phyloP scores from a whole-genome alignment of 1,139 yeast genomes.

The Protomyces pachydermus region DNA sequence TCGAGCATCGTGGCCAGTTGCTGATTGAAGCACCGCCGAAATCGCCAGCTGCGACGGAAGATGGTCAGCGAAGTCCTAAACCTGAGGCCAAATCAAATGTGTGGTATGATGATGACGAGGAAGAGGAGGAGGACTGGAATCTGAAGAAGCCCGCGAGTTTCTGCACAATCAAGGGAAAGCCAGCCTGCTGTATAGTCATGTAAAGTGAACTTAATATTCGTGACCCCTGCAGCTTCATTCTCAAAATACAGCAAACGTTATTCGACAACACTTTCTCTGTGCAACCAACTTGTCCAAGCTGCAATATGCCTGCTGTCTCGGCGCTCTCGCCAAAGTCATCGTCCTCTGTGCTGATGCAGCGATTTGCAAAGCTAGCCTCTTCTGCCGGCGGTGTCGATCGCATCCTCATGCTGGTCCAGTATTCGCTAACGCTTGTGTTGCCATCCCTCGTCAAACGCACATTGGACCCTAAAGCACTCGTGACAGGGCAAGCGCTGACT shows the following conservation, averaged over 20 bases:
- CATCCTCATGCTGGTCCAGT: slow-evolving; percentile 21
- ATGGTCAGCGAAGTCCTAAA: not conserved
- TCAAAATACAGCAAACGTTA: too few species aligned
- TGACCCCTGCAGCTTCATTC: too few species aligned
- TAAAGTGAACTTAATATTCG: too few species aligned
- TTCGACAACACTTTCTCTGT: too few species aligned
- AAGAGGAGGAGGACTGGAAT: not conserved
- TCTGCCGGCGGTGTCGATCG: slow-evolving; percentile 16
- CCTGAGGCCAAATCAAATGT: not conserved
- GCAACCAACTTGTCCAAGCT: not conserved
- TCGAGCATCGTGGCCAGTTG: not conserved
- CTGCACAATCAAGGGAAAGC: too few species aligned
- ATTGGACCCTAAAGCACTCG: not conserved
- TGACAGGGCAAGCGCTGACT: not conserved
- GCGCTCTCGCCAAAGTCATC: slow-evolving; percentile 1
- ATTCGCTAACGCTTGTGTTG: slow-evolving; percentile 16
- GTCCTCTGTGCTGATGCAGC: slow-evolving; percentile 4
- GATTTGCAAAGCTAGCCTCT: slow-evolving; percentile 14
- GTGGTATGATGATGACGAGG: not conserved
- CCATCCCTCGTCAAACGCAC: slow-evolving; percentile 13
- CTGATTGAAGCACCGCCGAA: not conserved
- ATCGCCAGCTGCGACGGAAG: not conserved
- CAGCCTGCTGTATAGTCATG: too few species aligned
- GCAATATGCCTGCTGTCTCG: slow-evolving; percentile 9
- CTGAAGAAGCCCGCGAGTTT: too few species aligned